A percentile compares a stretch with the other conserved stretches of the same genome.
These are phyloP conservation scores for Aspergillus nomiae DNA, from an alignment of 2,329 filamentous ascomycete genomes.

Conservation along the genomic window DNA sequence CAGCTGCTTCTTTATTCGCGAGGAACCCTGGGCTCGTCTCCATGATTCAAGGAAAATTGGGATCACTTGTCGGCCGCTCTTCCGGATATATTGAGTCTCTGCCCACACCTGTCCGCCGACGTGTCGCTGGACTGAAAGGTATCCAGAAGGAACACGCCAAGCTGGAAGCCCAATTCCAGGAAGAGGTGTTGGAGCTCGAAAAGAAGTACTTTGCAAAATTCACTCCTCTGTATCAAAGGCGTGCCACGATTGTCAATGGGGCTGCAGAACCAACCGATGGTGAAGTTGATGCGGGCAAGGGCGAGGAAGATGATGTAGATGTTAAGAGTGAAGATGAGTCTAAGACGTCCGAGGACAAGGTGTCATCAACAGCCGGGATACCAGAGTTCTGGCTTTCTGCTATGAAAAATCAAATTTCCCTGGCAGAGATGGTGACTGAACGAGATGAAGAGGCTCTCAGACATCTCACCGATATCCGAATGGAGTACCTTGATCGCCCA, in stretches of 20 bases:
- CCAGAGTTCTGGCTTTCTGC: constrained; percentile 99
- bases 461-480: constrained; percentile 86
- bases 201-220: constrained; percentile 99
- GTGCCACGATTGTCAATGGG: constrained; percentile 90
- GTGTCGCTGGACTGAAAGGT: constrained; percentile 92
- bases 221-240: constrained; percentile 94
- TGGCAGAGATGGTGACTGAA: constrained; percentile 98
- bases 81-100: constrained; percentile 98
- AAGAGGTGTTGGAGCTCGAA: constrained; percentile 95
- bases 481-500: constrained; percentile 98
- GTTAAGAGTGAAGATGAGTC: constrained; percentile 60
- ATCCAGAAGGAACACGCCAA: constrained; percentile 99
- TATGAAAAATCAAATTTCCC: constrained; percentile 98
- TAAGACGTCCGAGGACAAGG: constrained; percentile 51
- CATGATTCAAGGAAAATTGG: constrained; percentile 97
- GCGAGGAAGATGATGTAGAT: constrained; percentile 67
- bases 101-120: constrained; percentile 82
- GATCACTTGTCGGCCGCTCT: constrained; percentile 87
- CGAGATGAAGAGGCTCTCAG: constrained; percentile 93
- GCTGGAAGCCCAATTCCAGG: constrained; percentile 96
- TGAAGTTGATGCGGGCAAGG: constrained; percentile 84
- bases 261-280: constrained; percentile 79
- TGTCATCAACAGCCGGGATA: constrained; percentile 69
- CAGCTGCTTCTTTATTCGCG: constrained; percentile 90
- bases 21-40: constrained; percentile 92